These are phyloP conservation scores for Corynascus novoguineensis DNA, from an alignment of 495 filamentous ascomycete species.

Conservation along the genomic window DNA sequence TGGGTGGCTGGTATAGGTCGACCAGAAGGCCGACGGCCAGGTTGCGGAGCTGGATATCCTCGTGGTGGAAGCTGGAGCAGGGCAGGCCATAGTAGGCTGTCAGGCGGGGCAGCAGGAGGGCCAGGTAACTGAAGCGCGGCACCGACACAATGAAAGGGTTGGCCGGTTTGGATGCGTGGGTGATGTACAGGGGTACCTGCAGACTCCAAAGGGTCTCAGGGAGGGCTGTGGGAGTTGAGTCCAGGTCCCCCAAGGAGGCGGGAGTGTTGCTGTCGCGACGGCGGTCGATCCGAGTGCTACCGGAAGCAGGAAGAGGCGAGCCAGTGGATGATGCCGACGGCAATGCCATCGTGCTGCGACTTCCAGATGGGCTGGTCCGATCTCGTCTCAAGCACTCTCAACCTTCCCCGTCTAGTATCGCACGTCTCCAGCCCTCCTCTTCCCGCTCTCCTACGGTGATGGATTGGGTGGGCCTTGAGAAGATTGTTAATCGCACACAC, in stretches of 20 bases:
- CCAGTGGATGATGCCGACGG: not conserved
- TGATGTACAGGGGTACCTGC: conserved; percentile 48
- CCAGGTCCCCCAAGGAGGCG: not conserved
- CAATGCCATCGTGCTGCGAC: not conserved
- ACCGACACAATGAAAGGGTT: conserved; percentile 50
- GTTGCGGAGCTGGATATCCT: conserved; percentile 62
- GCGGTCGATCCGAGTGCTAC: not conserved
- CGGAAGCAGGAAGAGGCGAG: not conserved
- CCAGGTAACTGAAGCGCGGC: conserved; percentile 66
- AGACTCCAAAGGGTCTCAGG: conserved; percentile 45
- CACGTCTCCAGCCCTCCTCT: not conserved
- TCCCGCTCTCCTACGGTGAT: no score
- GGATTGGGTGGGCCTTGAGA: no score
- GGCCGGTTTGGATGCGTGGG: conserved; percentile 36
- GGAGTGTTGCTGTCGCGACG: not conserved
- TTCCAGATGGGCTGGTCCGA: no score
- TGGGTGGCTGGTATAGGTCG: conserved; percentile 61
- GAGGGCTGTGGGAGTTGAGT: conserved; percentile 13
- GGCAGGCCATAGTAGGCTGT: conserved; percentile 65
- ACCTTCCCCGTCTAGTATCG: not conserved
- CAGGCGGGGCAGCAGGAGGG: conserved; percentile 71
- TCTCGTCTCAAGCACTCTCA: not conserved
- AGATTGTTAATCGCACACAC: no score
- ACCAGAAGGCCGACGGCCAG: conserved; percentile 82
- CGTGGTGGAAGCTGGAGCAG: conserved; percentile 78